Conservation (phyloP, 2,329 filamentous ascomycete species). For the Hymenoscyphus albidus region DNA sequence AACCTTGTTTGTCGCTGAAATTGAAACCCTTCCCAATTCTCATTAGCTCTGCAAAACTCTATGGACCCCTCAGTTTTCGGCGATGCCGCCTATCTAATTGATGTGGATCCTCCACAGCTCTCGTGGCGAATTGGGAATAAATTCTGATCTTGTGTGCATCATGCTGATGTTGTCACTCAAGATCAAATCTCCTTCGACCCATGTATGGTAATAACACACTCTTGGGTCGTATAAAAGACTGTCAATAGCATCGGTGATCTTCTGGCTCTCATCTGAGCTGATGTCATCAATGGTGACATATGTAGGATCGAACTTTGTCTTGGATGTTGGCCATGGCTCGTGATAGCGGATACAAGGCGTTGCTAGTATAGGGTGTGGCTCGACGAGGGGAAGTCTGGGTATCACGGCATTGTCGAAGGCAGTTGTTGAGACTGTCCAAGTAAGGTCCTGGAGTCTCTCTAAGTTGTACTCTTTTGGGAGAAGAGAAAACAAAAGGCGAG, state of each 20-base stretch:
- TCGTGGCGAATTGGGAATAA: not conserved
- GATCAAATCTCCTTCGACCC: constrained; percentile 8
- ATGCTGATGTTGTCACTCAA: constrained; percentile 10
- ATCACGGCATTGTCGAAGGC: constrained; percentile 4
- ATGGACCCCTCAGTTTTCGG: not conserved
- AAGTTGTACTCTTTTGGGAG: not conserved
- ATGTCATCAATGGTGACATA: constrained; percentile 1
- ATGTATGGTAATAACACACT: constrained; percentile 6
- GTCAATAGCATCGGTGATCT: not conserved
- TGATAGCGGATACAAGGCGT: constrained; percentile 6
- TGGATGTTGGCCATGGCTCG: constrained; percentile 6
- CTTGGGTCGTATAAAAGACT: constrained; percentile 4
- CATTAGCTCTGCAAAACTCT: not conserved
- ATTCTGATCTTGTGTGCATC: constrained; percentile 9
- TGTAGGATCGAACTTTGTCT: constrained; percentile 4
- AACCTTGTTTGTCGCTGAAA: no score
- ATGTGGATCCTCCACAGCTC: constrained; percentile 11
- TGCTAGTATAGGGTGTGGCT: not conserved
- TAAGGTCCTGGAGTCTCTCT: not conserved
- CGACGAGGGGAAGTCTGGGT: not conserved
- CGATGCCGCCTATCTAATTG: not conserved
- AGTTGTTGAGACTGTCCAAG: constrained; percentile 4
- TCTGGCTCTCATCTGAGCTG: not conserved
- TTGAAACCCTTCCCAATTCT: no score
- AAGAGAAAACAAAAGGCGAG: constrained; percentile 3